Evolutionary conservation across 2,329 filamentous ascomycete genomes (phyloP).

Genomic region (Paraphoma chrysanthemicola): DNA sequence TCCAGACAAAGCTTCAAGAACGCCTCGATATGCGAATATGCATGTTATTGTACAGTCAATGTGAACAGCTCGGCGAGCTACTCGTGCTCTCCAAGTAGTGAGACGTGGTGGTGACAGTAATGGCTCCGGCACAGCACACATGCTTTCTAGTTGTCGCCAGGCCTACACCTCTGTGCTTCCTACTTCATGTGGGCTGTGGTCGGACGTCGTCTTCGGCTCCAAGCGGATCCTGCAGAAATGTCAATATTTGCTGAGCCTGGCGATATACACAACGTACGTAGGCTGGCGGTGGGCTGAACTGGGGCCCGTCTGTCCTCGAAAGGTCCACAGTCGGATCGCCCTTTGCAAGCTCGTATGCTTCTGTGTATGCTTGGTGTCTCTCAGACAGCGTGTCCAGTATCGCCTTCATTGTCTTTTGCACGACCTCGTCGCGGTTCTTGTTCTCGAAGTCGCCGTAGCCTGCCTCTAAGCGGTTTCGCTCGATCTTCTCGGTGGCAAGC

Average conservation of each 20-base stretch:
- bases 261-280: slow-evolving; percentile 24
- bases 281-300: slow-evolving; percentile 27
- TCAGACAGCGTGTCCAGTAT: slow-evolving; percentile 89
- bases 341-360: slow-evolving; percentile 68
- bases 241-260: slow-evolving; percentile 6
- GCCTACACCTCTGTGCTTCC: too few species aligned
- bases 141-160: too few species aligned
- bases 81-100: too few species aligned
- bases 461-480: slow-evolving; percentile 71
- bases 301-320: slow-evolving; percentile 28
- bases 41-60: neutral
- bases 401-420: slow-evolving; percentile 77
- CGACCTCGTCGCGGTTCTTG: slow-evolving; percentile 67
- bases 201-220: slow-evolving; percentile 19
- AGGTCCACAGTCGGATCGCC: slow-evolving; percentile 56
- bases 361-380: slow-evolving; percentile 86
- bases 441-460: slow-evolving; percentile 78
- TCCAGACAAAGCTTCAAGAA: neutral
- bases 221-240: slow-evolving; percentile 20
- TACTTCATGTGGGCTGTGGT: neutral
- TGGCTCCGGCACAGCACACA: too few species aligned
- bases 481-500: slow-evolving; percentile 76
- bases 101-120: too few species aligned
- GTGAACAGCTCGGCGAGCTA: neutral
- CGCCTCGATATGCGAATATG: neutral